Evolutionary conservation across 441 rosid genomes (phyloP), one percentile per base, ranked within the genome.

Genomic region (Hypseocharis bilobata): DNA sequence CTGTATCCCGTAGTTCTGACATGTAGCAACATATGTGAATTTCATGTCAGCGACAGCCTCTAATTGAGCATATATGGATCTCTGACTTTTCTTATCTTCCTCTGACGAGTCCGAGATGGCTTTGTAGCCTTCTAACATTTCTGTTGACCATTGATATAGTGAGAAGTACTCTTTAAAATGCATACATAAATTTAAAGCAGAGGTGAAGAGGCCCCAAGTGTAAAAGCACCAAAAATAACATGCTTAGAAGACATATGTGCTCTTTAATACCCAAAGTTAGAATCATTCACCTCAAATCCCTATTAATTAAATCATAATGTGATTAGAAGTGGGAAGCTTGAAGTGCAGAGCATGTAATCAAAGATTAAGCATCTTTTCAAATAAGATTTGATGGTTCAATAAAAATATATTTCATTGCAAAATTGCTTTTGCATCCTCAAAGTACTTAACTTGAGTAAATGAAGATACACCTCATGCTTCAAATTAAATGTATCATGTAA

Each of bases 31-130:
- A 57, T 85, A 93, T 32, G 94, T 89, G 77, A 93, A 93, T 80
- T 93, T 91, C 85, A 93, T 82, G 81, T 91, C 97, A 67, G 99
- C 96, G 70, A 91, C 78, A 64, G 99, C 99, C 82, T 93, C 99
- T 67, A 88, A 76, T 67, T 78, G 88, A 78, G 97, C 86, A 69
- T 76, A 77, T 34, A 85, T 56, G 68, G 96, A 91, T 80, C 97
- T 82, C 80, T 88, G 86, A 73, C 90, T 85, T 78, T 82, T 88
- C 84, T 87, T 93, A 49, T 91, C 99, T 72, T 85, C 97, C 75
- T 93, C 99, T 22, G 92, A 73, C 73, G 96, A 89, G 69, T 75
- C 74, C 67, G 86, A 70, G 45, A 93, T 80, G 64, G 93, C 96
- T 80, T 93, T 91, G 82, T 93, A 93, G 68, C 99, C 99, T 77